Conservation (phyloP, 331 rosid genomes). For the Malus hybrid region DNA sequence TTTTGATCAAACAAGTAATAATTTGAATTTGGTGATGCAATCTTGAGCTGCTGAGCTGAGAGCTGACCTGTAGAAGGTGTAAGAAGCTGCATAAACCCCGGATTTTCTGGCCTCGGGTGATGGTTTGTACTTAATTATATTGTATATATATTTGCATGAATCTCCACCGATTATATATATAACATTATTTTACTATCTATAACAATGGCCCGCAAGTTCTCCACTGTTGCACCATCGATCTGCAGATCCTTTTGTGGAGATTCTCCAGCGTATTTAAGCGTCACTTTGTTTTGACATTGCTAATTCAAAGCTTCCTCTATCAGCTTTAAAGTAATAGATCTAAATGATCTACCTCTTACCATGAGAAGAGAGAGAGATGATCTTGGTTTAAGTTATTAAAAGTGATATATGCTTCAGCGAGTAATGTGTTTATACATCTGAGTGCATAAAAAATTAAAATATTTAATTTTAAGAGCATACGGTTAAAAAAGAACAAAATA, state of each 20-base stretch:
- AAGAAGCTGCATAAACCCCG: slow-evolving; percentile 14
- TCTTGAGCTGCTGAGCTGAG: neutral
- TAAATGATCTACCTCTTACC: neutral
- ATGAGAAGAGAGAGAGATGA: no score
- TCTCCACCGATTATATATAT: slow-evolving; percentile 7
- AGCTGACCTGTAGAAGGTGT: neutral
- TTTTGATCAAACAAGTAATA: neutral
- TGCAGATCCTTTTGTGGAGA: slow-evolving; percentile 9
- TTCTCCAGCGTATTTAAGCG: slow-evolving; percentile 4
- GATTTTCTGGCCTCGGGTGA: slow-evolving; percentile 6
- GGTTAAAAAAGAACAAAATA: no score
- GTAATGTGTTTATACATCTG: no score
- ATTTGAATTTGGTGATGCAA: neutral
- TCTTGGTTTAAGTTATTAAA: no score
- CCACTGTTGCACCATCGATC: neutral
- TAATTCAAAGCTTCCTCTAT: neutral
- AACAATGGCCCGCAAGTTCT: slow-evolving; percentile 16
- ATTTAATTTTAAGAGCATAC: no score
- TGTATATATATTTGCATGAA: neutral
- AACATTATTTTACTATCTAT: neutral
- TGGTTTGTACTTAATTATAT: neutral
- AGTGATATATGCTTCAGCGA: no score
- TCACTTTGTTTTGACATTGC: neutral
- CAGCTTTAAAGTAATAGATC: neutral
- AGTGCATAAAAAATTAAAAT: no score